These are phyloP conservation scores for Aureobasidium sp. DNA, from an alignment of 2,329 filamentous ascomycete genomes.

Conservation along the genomic window DNA sequence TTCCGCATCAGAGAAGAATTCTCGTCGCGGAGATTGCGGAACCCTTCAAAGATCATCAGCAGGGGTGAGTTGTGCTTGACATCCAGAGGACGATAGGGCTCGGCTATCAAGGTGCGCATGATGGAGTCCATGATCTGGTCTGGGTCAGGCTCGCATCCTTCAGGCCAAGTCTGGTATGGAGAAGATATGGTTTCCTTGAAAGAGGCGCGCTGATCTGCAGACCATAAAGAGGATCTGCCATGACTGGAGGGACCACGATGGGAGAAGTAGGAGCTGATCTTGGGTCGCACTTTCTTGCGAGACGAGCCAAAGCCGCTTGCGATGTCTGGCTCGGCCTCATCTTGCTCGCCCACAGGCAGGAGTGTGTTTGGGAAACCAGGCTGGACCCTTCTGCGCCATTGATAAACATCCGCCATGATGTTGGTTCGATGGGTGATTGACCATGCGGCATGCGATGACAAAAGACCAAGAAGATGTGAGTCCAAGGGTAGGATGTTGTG, in stretches of 20 bases:
- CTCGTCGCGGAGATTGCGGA: constrained; percentile 27
- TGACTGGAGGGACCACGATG: constrained; percentile 19
- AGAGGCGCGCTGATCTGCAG: neutral
- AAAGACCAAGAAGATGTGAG: neutral
- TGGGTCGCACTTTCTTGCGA: constrained; percentile 29
- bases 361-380: constrained; percentile 23
- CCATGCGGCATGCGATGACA: neutral
- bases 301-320: constrained; percentile 23
- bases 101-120: constrained; percentile 22
- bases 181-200: neutral
- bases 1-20: constrained; percentile 23
- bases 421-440: neutral
- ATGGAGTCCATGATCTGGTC: constrained; percentile 23
- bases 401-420: constrained; percentile 26
- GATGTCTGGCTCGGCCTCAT: constrained; percentile 19
- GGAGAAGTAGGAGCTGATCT: constrained; percentile 32
- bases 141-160: neutral
- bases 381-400: constrained; percentile 28
- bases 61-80: constrained; percentile 29
- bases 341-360: constrained; percentile 17
- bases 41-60: constrained; percentile 35
- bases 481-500: neutral
- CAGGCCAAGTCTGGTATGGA: neutral
- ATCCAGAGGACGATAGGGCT: constrained; percentile 22
- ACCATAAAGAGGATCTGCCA: constrained; percentile 12